These are phyloP conservation scores for Ogataea pini DNA, from an alignment of 805 yeast species.

Conservation along the genomic window DNA sequence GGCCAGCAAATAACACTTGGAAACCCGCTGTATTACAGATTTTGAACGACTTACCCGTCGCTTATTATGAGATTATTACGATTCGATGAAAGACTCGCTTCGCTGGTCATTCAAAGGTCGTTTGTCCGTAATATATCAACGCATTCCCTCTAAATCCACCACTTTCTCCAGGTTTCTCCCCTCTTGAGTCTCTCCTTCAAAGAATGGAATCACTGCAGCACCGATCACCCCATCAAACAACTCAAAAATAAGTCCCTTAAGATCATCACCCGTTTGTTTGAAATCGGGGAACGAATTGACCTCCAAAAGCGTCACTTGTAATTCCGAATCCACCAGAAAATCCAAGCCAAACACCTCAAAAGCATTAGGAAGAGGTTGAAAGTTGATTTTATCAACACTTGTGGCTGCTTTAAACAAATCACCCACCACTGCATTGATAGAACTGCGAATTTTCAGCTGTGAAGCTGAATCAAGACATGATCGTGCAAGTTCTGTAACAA, in stretches of 20 bases:
- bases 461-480: constrained; percentile 40
- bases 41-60: no score
- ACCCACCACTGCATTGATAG: constrained; percentile 59
- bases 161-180: constrained; percentile 11
- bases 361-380: constrained; percentile 77
- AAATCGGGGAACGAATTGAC: constrained; percentile 96
- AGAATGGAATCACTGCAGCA: constrained; percentile 51
- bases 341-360: constrained; percentile 90
- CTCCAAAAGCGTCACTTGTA: constrained; percentile 66
- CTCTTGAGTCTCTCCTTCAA: constrained; percentile 23
- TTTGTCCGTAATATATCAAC: no score
- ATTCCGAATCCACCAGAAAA: constrained; percentile 65
- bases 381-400: constrained; percentile 78
- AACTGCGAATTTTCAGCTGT: constrained; percentile 46
- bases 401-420: constrained; percentile 83
- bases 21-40: no score
- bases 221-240: constrained; percentile 60
- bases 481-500: constrained; percentile 66
- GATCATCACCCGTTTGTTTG: constrained; percentile 85
- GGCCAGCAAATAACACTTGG: no score
- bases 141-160: constrained; percentile 2
- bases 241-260: constrained; percentile 64
- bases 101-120: not conserved
- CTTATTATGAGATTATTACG: no score
- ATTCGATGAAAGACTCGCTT: not conserved